Conservation (phyloP, 2,329 filamentous ascomycete species). For the Calonectria hawksworthii region DNA sequence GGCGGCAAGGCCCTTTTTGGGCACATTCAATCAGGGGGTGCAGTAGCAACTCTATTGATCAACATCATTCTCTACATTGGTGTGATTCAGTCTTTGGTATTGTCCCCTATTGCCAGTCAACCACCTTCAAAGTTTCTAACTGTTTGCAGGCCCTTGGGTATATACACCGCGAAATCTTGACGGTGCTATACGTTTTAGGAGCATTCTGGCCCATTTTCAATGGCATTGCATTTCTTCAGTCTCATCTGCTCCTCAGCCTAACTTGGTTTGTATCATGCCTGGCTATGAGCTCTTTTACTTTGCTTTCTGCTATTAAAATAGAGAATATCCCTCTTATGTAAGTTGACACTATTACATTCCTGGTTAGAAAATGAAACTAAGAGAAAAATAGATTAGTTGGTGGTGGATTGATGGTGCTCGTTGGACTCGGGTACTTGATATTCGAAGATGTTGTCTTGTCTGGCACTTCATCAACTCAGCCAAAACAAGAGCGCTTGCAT, state of each 20-base stretch:
- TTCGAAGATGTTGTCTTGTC: constrained; percentile 77
- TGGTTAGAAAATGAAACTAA: constrained; percentile 23
- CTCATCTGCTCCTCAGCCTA: constrained; percentile 73
- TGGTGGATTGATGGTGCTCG: constrained; percentile 80
- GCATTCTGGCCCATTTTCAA: constrained; percentile 84
- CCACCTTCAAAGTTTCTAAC: constrained; percentile 14
- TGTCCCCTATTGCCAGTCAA: constrained; percentile 39
- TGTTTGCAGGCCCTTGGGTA: constrained; percentile 85
- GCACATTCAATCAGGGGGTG: constrained; percentile 73
- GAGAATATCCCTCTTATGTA: constrained; percentile 85
- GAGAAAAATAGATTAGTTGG: constrained; percentile 72
- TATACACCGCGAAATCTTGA: constrained; percentile 90
- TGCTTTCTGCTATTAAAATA: constrained; percentile 87
- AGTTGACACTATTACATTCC: constrained; percentile 44
- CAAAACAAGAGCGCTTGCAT: constrained; percentile 50
- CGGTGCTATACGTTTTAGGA: constrained; percentile 81
- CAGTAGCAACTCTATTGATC: constrained; percentile 70
- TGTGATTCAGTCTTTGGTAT: constrained; percentile 83
- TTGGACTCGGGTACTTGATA: constrained; percentile 83
- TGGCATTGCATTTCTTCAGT: constrained; percentile 78
- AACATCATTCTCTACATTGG: constrained; percentile 78
- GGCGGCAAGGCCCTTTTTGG: constrained; percentile 79
- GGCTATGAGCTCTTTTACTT: constrained; percentile 90
- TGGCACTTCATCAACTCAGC: constrained; percentile 54
- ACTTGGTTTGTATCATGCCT: constrained; percentile 85